Base-by-base conservation (phyloP, 352 stramenopile species). In the Globisporangium viniferum region DNA sequence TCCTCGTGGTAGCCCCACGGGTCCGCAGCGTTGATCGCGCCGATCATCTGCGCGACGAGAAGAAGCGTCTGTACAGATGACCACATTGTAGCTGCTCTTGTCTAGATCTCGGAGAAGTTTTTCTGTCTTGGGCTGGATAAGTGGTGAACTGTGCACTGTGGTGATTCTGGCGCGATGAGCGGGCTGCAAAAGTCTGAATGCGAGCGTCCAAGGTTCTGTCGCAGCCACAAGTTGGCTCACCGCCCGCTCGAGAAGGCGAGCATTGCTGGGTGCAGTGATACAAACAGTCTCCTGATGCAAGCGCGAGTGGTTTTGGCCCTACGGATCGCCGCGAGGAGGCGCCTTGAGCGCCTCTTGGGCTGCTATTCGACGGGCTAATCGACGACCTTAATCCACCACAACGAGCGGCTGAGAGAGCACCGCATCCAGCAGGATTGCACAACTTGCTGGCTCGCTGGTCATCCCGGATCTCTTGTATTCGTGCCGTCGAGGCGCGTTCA, bases 1-100 rank as follows among this genome's bases (percentile, higher is more conserved):
- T 79, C 63, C 48, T 85, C 70, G 49, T 80, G 73, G 70, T 91
- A 89, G 35, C 80, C 73, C 82, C 82, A 91, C 55, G 73, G 62
- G 7, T 74, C 69, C 0, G 44, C 64, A 1, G 82, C 75, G 12
- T 63, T 65, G 5, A 57, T 64, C 1, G 59, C 53, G 18, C 61
- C 67, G 18, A 84, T 29, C 14, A 80, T 49, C 41, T 66, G 53
- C 2, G 65, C 63, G 35, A 62, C 49, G 9, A 77, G 12, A 3
- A 91, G 29, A 15, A 86, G 31, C 12, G 66, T 36, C 9, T 57
- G 7, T 3, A 70, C 29, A 20, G 39, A 51, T 20, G 55, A 54
- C 56, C 31, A 54, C 56, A 70, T 59, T 27, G 33, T 36, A 9
- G 58, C 24, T 24, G 12, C 14, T 49, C 7, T 22, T 22, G 44